These are phyloP conservation scores for Limonium bicolor DNA, from an alignment of 148 eudicot species.

Conservation along the genomic window DNA sequence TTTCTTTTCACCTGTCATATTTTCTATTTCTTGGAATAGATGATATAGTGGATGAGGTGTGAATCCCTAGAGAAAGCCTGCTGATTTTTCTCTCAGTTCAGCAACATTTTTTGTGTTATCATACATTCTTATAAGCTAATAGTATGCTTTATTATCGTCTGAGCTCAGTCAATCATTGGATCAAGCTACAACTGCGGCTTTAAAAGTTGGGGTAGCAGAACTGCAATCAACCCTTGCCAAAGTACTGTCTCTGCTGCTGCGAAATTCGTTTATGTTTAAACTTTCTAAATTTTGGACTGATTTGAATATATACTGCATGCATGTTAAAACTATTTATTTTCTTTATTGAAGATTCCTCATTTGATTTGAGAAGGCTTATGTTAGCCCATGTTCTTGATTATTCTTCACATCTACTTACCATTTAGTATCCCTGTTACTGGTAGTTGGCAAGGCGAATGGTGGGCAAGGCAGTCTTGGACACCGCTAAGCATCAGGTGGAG, in stretches of 20 bases:
- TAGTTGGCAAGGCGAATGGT: conserved; percentile 42
- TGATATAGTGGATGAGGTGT: no score
- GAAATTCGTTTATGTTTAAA: no score
- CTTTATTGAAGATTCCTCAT: conserved; percentile 28
- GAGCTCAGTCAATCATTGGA: conserved; percentile 50
- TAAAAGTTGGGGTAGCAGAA: conserved; percentile 50
- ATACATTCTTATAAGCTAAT: background rate
- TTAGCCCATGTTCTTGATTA: conserved; percentile 1
- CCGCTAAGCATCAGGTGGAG: conserved; percentile 60
- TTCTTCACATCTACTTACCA: conserved; percentile 1
- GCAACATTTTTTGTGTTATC: background rate
- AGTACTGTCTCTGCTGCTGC: conserved; percentile 24
- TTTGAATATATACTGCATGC: no score
- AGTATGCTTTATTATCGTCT: conserved; percentile 2
- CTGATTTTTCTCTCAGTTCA: background rate
- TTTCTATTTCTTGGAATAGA: no score
- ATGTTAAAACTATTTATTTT: no score
- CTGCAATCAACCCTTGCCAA: conserved; percentile 45
- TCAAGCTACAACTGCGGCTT: conserved; percentile 34
- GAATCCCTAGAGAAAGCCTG: no score
- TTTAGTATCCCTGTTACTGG: conserved; percentile 4
- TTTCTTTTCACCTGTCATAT: no score
- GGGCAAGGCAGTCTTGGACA: conserved; percentile 44
- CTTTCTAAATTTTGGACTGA: no score
- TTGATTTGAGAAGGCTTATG: conserved; percentile 16